Conservation (phyloP, 805 yeast genomes). For the Millerozyma acaciae region DNA sequence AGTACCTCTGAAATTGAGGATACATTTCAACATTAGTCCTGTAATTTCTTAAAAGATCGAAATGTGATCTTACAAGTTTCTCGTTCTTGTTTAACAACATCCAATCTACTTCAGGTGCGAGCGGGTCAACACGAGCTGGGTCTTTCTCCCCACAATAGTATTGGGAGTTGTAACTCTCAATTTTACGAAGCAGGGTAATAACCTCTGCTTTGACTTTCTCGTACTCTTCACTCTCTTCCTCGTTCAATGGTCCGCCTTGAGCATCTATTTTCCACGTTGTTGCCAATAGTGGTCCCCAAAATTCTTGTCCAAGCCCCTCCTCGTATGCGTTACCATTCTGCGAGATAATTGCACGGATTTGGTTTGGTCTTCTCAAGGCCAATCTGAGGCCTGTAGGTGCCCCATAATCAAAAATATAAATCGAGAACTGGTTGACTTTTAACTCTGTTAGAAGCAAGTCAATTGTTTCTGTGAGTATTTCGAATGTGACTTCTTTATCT, state of each 20-base stretch:
- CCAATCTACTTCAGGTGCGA: conserved; percentile 25
- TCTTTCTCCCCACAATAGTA: conserved; percentile 28
- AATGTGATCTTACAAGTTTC: conserved; percentile 22
- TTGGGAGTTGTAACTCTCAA: conserved; percentile 19
- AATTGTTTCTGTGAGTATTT: conserved; percentile 25
- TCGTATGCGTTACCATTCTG: conserved; percentile 46
- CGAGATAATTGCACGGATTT: conserved; percentile 27
- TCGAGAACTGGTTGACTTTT: conserved; percentile 21
- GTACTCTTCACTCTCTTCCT: conserved; percentile 9
- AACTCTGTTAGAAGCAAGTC: conserved; percentile 24
- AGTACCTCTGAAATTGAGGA: conserved; percentile 32
- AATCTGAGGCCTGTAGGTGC: conserved; percentile 40
- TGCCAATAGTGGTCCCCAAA: conserved; percentile 37
- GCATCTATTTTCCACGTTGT: conserved; percentile 27
- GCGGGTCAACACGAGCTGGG: conserved; percentile 25
- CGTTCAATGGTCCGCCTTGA: neutral
- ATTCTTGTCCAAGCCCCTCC: conserved; percentile 34
- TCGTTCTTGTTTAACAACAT: conserved; percentile 20
- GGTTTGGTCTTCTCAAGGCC: conserved; percentile 28
- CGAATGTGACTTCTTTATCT: conserved; percentile 27
- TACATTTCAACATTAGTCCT: conserved; percentile 29
- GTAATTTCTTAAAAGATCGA: conserved; percentile 34
- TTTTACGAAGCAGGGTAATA: conserved; percentile 14
- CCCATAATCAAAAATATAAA: conserved; percentile 44
- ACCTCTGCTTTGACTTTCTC: conserved; percentile 9